Base-by-base conservation (phyloP, 108 stramenopile species). In the Pinguiococcus pyrenoidosus region DNA sequence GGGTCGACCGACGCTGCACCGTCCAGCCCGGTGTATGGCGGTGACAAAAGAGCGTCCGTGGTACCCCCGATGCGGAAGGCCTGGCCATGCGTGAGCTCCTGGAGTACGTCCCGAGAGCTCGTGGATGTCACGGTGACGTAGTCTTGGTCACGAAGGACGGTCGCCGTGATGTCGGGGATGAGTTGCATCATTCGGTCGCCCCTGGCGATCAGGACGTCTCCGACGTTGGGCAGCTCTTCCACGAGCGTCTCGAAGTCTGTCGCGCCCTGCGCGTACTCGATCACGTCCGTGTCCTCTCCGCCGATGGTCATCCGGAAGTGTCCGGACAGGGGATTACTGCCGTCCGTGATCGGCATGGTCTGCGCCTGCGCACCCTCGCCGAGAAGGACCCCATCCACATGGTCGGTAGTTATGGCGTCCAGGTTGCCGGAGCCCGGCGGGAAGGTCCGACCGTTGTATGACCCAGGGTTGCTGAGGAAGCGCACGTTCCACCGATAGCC, bases 351-450 rank as follows among this genome's bases (percentile, higher is more conserved):
- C 8, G 37, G 37, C 9, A 32, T 38, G 38, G 53, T 62, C 14
- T 37, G 44, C 12, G 69, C 76, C 9, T 28, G 29, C 18, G 73
- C 74, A 4, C 51, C 53, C 7, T 61, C 46, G 7, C 84, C 84
- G 27, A 18, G 25, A 13, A 85, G 54, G n/a, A 14, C 32, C 1
- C 56, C 33, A 50, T 37, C 44, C 30, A 62, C 66, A 17, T 48
- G 62, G 10, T 29, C 52, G 33, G 73, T 38, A n/a, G 47, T 32
- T 23, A 77, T 75, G 6, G 77, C 33, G 37, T 76, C 54, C 7
- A 83, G 54, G 45, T 72, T 56, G n/a, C 83, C 83, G 36, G 79
- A 66, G 37, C 82, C 82, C 22, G 82, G 76, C 2, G 82, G 82
- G 62, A 83, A 83, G 18, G 82, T 73, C 34, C 59, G 37, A 12